A percentile compares a stretch with the other conserved stretches of the same genome.
These are phyloP conservation scores for Pulveroboletus sp. DNA, from an alignment of 768 basidiomycete species.

Conservation along the genomic window DNA sequence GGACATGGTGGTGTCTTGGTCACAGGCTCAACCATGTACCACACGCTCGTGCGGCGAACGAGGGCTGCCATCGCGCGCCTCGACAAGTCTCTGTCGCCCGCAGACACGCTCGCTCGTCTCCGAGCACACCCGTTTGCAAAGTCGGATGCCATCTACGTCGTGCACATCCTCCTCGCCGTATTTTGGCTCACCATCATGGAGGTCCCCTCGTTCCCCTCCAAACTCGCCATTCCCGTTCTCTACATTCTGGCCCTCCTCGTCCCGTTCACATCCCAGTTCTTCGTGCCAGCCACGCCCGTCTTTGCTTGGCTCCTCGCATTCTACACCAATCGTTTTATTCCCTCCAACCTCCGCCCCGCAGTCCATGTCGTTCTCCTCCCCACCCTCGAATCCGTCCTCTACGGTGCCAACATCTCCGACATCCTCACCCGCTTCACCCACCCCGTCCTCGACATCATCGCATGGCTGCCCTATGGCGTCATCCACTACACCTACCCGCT, in stretches of 20 bases:
- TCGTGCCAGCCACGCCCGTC: constrained; percentile 84
- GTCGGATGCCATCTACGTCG: constrained; percentile 60
- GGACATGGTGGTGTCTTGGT: too few relatives aligned
- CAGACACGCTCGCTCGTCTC: constrained; percentile 60
- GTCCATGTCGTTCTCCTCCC: constrained; percentile 93
- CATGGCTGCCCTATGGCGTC: constrained; percentile 98
- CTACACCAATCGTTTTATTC: constrained; percentile 86
- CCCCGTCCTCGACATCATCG: constrained; percentile 86
- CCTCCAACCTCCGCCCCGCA: constrained; percentile 66
- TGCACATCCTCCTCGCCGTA: constrained; percentile 58
- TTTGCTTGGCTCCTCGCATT: constrained; percentile 85
- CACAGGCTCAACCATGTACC: too few relatives aligned
- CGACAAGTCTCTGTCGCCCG: constrained; percentile 75
- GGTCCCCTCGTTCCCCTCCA: constrained; percentile 64
- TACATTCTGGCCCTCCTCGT: constrained; percentile 70
- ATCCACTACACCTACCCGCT: constrained; percentile 87
- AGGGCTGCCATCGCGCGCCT: constrained; percentile 65
- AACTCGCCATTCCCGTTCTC: constrained; percentile 72
- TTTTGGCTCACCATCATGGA: constrained; percentile 79
- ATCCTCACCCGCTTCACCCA: constrained; percentile 94
- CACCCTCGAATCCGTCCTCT: constrained; percentile 90
- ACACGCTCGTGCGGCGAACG: too few relatives aligned
- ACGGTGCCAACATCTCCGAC: constrained; percentile 97
- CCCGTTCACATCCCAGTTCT: constrained; percentile 88
- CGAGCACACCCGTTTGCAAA: constrained; percentile 52